Percentiles rank a stretch among this genome's conserved stretches.
These are phyloP conservation scores for Penicillium sp. DNA, from an alignment of 2,329 filamentous ascomycete genomes.

Conservation along the genomic window DNA sequence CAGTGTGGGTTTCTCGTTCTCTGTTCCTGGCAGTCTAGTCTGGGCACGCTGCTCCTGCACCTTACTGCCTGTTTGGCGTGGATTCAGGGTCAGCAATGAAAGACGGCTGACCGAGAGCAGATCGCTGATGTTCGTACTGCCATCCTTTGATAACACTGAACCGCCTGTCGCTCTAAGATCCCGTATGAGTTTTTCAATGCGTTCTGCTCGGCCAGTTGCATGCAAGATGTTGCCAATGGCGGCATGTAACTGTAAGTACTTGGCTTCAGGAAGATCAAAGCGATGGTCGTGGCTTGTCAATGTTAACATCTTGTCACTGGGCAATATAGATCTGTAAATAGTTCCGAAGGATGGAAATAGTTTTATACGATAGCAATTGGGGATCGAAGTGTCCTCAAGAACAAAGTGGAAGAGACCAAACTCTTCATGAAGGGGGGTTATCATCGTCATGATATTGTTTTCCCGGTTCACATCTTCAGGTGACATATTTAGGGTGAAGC, in stretches of 20 bases:
- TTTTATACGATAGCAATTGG: background rate
- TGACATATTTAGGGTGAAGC: background rate
- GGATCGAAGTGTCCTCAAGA: background rate
- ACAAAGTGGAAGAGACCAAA: slow-evolving; percentile 1
- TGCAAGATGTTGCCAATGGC: slow-evolving; percentile 4
- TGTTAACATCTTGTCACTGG: background rate
- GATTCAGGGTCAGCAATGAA: background rate
- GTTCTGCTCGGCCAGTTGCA: background rate
- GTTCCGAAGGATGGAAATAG: background rate
- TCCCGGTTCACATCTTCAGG: background rate
- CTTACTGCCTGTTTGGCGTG: background rate
- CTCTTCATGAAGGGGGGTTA: background rate
- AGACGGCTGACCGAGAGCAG: background rate
- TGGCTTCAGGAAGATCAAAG: background rate
- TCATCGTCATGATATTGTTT: background rate
- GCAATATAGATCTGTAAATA: background rate
- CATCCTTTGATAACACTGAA: background rate
- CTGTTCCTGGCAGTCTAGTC: background rate
- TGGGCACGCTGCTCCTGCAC: background rate
- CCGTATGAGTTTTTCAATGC: background rate
- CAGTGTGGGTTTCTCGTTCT: background rate
- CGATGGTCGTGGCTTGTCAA: background rate
- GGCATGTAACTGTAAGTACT: slow-evolving; percentile 3
- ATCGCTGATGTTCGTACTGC: slow-evolving; percentile 3
- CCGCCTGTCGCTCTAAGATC: background rate